phyloP scores from a whole-genome alignment of 345 rosid genomes.

The Populus tremula region DNA sequence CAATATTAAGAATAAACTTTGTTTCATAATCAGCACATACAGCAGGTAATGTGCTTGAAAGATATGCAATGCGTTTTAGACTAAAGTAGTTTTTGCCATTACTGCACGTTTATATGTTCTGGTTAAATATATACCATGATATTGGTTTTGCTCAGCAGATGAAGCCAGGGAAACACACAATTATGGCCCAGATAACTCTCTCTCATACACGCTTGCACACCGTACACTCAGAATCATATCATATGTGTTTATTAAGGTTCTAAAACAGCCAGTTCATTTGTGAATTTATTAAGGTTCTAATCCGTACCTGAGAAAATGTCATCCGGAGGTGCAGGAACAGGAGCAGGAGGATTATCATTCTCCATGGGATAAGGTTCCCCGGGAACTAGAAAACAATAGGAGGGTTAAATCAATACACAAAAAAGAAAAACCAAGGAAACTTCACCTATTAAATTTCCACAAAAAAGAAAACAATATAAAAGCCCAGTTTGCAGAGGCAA shows the following conservation, averaged over 20 bases:
- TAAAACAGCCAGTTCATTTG: neutral
- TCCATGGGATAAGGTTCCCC: slow-evolving; percentile 69
- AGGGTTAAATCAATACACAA: neutral
- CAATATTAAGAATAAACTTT: neutral
- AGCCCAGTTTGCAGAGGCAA: neutral
- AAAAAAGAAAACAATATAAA: neutral
- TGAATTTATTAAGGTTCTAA: neutral
- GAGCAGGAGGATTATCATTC: slow-evolving; percentile 42
- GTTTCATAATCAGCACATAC: neutral
- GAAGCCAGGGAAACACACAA: neutral
- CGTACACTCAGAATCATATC: neutral
- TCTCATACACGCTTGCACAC: too few species aligned
- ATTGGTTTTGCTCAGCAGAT: neutral
- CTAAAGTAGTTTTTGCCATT: neutral
- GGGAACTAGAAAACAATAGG: slow-evolving; percentile 51
- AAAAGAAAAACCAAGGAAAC: neutral
- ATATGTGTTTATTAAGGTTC: neutral
- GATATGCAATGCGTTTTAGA: neutral
- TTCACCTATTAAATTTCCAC: neutral
- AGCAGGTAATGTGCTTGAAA: slow-evolving; percentile 5
- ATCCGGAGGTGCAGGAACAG: slow-evolving; percentile 50
- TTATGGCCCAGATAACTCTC: neutral
- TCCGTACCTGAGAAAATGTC: slow-evolving; percentile 49
- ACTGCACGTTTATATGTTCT: neutral
- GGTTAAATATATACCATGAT: neutral